Evolutionary conservation across 345 rosid genomes (phyloP), one percentile per base, ranked within the genome.

Genomic region (Brassica carinata): DNA sequence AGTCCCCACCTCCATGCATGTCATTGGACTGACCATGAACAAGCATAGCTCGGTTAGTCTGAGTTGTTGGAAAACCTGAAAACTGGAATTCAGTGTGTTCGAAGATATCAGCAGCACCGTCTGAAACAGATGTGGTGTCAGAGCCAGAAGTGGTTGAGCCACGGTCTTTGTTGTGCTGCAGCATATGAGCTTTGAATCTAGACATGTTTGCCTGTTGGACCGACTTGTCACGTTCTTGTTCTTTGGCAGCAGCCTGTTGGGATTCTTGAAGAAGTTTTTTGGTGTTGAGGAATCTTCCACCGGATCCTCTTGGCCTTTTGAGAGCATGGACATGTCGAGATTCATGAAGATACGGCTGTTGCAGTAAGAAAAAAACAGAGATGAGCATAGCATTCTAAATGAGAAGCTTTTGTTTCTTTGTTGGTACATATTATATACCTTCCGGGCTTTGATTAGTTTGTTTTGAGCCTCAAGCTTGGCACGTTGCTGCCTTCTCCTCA

Each of bases 271-370:
- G 83, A 29, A 80, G 79, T 81, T 86, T 82, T 81, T 89, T 90
- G 9, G 80, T 68, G 82, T 89, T 88, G 73, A 94, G 91, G 78
- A 94, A 94, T 30, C 94, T 90, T 23, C 96, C 98, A 23, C 98
- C 92, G 1, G 91, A 85, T 53, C 98, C 98, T 74, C 97, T 89
- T 5, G 93, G 90, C 81, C 97, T 88, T 80, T 87, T 87, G 17
- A 90, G 77, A 48, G 98, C 98, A 79, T 94, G 98, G 68, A 81
- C 81, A 81, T 94, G 98, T 57, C 98, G 88, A 75, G 98, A 92
- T 83, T 94, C 94, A 0, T 92, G 98, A 72, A 94, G 94, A 77
- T 94, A 94, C 0, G 91, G 96, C 97, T 94, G 87, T 82, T 64
- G 26, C 19, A 62, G 29, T 45, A 45, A 23, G 26, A 74, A 4